Evolutionary conservation across 352 stramenopile genomes (phyloP), one percentile per base, ranked within the genome.

Genomic region (Globisporangium camurandrum): DNA sequence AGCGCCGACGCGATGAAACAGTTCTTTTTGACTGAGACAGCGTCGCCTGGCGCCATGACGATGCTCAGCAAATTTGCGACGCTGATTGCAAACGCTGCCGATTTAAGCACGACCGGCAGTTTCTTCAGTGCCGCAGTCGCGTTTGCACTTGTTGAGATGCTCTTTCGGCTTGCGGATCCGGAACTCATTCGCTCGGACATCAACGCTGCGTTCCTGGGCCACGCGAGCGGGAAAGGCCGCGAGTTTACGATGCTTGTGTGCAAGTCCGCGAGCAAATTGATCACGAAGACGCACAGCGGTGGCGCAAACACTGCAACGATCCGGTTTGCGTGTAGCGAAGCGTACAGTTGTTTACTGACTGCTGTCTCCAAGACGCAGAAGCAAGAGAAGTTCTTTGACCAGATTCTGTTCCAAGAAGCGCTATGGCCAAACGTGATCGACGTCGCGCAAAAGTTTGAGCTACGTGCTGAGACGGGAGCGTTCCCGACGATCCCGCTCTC

Each of bases 181-280:
- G 79, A 90, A 22, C 56, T 73, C 42, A 69, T 93, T 60, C 73
- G 82, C 30, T 67, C 54, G 24, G 62, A 75, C 17, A 73, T 93
- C 42, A 91, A 91, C 49, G 54, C 62, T n/a, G 69, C 67, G 27
- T 90, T 89, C 56, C 54, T 88, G 31, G 73, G 78, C 16, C 72
- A 86, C 49, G 51, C 59, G 16, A 85, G 85, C 52, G 74, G 78
- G 7, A 88, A 93, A 48, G 76, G 82, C 11, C 61, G 81, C 33
- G 82, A 91, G 56, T 78, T 93, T 46, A 93, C 82, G 6, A 93
- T 93, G 82, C 59, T 88, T 4, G 62, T 93, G 24, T 93, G 82
- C 65, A 93, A 90, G 36, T 81, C 71, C 44, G 82, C 82, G 9
- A 90, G 75, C 49, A 88, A 88, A 40, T 63, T 88, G n/a, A 59